Evolutionary conservation across 257 asterid genomes (phyloP).

Genomic region (Scutellaria galericulata): DNA sequence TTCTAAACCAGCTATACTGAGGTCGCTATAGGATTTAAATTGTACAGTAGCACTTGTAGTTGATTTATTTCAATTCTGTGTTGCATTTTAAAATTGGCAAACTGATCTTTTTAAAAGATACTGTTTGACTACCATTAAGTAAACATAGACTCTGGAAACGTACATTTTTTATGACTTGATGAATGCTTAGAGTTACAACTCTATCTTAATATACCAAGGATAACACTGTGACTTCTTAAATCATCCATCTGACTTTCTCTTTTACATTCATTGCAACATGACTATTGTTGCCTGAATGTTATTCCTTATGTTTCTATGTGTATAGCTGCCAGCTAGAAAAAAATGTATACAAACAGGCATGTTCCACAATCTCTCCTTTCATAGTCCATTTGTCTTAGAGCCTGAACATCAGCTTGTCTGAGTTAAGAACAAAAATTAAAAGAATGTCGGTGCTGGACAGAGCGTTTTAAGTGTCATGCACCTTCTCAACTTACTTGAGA

Average conservation of each 20-base stretch:
- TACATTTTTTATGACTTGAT: not conserved
- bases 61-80: not conserved
- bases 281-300: not conserved
- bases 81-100: not conserved
- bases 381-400: not conserved
- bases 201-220: not conserved
- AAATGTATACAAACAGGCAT: not conserved
- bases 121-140: not conserved
- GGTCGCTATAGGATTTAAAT: not conserved
- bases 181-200: not conserved
- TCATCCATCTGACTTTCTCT: not conserved
- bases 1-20: constrained; percentile 9
- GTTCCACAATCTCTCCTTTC: no score
- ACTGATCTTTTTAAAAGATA: not conserved
- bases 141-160: not conserved
- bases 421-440: not conserved
- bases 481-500: no score
- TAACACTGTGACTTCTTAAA: not conserved
- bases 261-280: not conserved
- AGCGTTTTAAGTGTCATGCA: not conserved
- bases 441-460: not conserved
- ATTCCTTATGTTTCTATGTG: not conserved
- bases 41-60: not conserved
- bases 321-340: not conserved
- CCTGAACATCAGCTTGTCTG: not conserved